These are phyloP conservation scores for Phlebopus sp. DNA, from an alignment of 1,284 basidiomycete species.

Conservation along the genomic window DNA sequence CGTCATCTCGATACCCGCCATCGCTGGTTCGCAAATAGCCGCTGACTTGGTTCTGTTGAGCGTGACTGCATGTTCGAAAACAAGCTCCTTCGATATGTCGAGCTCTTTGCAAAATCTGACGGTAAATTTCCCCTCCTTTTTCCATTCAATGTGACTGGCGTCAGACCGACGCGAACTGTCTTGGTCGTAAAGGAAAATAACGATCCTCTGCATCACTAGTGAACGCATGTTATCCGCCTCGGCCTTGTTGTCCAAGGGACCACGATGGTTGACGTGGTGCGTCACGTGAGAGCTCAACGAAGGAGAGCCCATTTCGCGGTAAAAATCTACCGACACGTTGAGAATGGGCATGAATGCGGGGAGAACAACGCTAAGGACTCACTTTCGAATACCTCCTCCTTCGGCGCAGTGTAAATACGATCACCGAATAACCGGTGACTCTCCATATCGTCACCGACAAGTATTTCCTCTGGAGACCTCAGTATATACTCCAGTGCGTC, in stretches of 20 bases:
- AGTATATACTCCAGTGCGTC: slow-evolving; percentile 9
- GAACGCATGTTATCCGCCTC: not conserved
- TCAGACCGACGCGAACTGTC: slow-evolving; percentile 10
- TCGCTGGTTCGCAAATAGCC: not conserved
- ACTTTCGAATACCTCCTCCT: slow-evolving; percentile 26
- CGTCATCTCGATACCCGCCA: slow-evolving; percentile 1
- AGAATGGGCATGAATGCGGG: not conserved
- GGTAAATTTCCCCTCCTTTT: slow-evolving; percentile 1
- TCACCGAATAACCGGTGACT: slow-evolving; percentile 16
- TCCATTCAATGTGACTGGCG: not conserved
- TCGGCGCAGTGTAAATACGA: slow-evolving; percentile 19
- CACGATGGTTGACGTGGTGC: slow-evolving; percentile 8
- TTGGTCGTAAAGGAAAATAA: slow-evolving; percentile 10
- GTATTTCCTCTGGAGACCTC: slow-evolving; percentile 15
- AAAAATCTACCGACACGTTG: slow-evolving; percentile 12
- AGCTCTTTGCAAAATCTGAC: slow-evolving; percentile 7
- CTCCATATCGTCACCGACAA: slow-evolving; percentile 25
- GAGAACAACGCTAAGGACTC: not conserved
- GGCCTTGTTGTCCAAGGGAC: not conserved
- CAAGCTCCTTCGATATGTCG: slow-evolving; percentile 12
- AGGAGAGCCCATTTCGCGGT: slow-evolving; percentile 18
- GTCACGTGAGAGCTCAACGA: slow-evolving; percentile 21
- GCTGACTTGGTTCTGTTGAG: not conserved
- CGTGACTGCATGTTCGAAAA: slow-evolving; percentile 3
- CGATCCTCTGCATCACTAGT: slow-evolving; percentile 3